Base-by-base conservation (phyloP, 2,329 filamentous ascomycete genomes). In the Chaetomium sp. region DNA sequence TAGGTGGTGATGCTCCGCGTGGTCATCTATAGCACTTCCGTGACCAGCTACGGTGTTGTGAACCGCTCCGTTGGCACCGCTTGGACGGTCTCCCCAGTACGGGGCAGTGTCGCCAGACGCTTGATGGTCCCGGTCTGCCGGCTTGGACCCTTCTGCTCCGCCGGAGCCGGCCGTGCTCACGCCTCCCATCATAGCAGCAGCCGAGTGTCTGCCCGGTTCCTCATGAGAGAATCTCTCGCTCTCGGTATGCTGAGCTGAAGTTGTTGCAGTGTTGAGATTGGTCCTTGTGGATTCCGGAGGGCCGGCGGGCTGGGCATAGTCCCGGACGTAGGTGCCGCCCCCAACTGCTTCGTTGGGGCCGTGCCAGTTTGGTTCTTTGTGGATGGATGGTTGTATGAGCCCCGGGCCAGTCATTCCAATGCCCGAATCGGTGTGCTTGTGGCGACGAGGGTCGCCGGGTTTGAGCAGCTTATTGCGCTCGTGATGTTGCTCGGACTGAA, bases 61-160 rank as follows among this genome's bases (percentile, higher is more conserved):
- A 9, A 72, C 51, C 12, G 68, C 69, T 42, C 65, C 67, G 9
- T 58, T 47, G 5, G 58, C 16, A 8, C 65, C 67, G 56, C 67
- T 68, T 42, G 70, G 70, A 10, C 71, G 63, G n/a, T 57, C 51
- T 31, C 71, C 70, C 70, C 70, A 71, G 65, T 71, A 71, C 5
- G 69, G 67, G 2, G 70, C 25, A 2, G 61, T 21, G 2, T 49
- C 23, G 13, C 51, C 8, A 27, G 19, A 47, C 23, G 53, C 23
- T 47, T 51, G 57, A 29, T 19, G n/a, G n/a, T 16, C 51, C 33
- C 38, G 13, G 42, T 19, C 38, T 9, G 51, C 12, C 19, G n/a
- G 5, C n/a, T 60, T 31, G 49, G 27, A 9, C 13, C 31, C 4
- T n/a, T n/a, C 25, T 4, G 4, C 12, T 2, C 1, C 9, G 21